Percentiles rank a stretch among this genome's conserved stretches.
phyloP scores from a whole-genome alignment of 106 monocot genomes.

The Dendrobium chrysotoxum region DNA sequence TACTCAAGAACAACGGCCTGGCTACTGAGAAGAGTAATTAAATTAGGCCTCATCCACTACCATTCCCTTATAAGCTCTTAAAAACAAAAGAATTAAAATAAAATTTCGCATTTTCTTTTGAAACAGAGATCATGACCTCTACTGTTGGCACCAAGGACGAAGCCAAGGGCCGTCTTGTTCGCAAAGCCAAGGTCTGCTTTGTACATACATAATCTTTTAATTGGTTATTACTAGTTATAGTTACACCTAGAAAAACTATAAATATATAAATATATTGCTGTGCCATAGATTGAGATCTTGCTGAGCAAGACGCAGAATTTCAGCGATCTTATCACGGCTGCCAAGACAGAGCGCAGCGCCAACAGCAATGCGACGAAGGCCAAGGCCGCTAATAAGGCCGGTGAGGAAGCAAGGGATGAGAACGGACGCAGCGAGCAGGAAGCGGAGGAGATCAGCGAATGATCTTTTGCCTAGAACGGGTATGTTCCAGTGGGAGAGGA shows the following conservation, averaged over 20 bases:
- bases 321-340: neutral
- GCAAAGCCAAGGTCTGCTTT: conserved; percentile 41
- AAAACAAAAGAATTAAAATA: neutral
- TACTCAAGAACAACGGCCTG: conserved; percentile 48
- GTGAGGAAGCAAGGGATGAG: neutral
- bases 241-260: neutral
- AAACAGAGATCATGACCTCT: conserved; percentile 44
- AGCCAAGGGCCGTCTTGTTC: conserved; percentile 36
- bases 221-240: neutral
- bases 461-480: neutral
- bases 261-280: neutral
- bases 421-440: neutral
- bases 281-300: conserved; percentile 6
- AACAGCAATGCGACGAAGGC: neutral
- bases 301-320: conserved; percentile 2
- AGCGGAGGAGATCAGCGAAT: neutral
- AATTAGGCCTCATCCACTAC: neutral
- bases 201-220: neutral
- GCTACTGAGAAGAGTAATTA: conserved; percentile 40
- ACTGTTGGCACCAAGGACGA: conserved; percentile 45
- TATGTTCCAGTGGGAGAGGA: neutral
- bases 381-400: neutral
- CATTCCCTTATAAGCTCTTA: neutral
- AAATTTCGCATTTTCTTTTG: neutral
- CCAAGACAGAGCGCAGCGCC: neutral